Evolutionary conservation across 805 yeast genomes (phyloP), one percentile per base, ranked within the genome.

Genomic region (Candida ipomoeae): DNA sequence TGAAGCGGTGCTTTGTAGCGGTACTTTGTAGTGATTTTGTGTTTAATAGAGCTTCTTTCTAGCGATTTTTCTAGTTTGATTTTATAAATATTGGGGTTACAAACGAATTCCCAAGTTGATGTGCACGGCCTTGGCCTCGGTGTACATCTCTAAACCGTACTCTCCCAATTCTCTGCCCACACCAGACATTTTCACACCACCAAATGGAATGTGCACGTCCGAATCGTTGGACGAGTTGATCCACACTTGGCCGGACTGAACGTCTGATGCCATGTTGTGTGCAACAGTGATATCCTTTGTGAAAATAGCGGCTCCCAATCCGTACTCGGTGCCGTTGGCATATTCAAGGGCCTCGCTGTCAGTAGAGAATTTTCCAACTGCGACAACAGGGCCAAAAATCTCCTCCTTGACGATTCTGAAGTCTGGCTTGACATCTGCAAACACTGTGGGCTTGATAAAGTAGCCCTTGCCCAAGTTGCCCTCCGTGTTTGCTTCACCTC

Each of bases 351-450:
- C 96, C 62, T 88, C 91, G 45, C 81, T 85, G 56, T 82, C 85
- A 31, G 82, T 71, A 35, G 71, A 63, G 70, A 89, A 89, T 66
- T 79, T 81, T 50, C 84, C 80, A 34, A 85, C 74, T 6, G 82
- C 75, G 23, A 84, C 89, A 33, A 89, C 96, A 14, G 96, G 96
- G 17, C 96, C 96, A 66, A 89, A 89, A 51, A 89, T 87, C 69
- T 89, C 96, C 67, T 89, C 96, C 56, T 77, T 76, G 50, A 84
- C 85, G 46, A 89, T 80, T 52, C 78, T 73, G 81, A 84, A 83
- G 32, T 75, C 66, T 54, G 84, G 83, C 48, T 73, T 77, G 44
- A 86, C 89, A 60, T 86, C 87, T 23, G 84, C 77, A 59, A 88
- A 87, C 40, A 89, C 75, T 3, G 95, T 87, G 51, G 96, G 96